Evolutionary conservation across 140 eudicot genomes (phyloP).

Genomic region (Stevia rebaudiana): DNA sequence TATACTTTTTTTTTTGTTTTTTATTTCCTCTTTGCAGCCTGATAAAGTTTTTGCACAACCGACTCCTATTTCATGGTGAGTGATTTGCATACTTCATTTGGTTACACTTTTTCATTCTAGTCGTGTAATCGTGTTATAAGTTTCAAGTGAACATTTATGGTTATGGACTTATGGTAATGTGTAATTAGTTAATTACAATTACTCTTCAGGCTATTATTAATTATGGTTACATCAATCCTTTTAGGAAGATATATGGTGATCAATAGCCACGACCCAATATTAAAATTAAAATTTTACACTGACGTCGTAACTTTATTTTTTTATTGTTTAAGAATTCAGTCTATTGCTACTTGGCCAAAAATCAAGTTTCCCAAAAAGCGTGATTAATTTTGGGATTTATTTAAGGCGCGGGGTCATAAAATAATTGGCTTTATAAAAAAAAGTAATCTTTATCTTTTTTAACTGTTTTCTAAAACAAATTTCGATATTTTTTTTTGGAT

Average conservation of each 20-base stretch:
- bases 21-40: slow-evolving; percentile 40
- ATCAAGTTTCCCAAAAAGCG: not conserved
- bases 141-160: not conserved
- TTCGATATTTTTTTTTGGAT: no score
- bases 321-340: not conserved
- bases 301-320: not conserved
- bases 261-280: not conserved
- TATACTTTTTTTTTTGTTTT: not conserved
- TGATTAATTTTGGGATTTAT: no score
- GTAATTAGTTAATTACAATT: not conserved
- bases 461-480: no score
- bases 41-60: slow-evolving; percentile 68
- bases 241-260: not conserved
- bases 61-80: slow-evolving; percentile 93
- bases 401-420: no score
- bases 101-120: not conserved
- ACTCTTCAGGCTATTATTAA: not conserved
- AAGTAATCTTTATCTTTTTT: no score
- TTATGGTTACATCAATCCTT: not conserved
- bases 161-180: not conserved
- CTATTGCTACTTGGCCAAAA: not conserved
- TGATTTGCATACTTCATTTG: slow-evolving; percentile 7
- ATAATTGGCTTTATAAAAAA: no score
- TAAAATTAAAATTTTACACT: not conserved
- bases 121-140: not conserved